A percentile compares a stretch with the other conserved stretches of the same genome.
Conservation (phyloP, 179 eudicot species). For the Spinacia oleracea region DNA sequence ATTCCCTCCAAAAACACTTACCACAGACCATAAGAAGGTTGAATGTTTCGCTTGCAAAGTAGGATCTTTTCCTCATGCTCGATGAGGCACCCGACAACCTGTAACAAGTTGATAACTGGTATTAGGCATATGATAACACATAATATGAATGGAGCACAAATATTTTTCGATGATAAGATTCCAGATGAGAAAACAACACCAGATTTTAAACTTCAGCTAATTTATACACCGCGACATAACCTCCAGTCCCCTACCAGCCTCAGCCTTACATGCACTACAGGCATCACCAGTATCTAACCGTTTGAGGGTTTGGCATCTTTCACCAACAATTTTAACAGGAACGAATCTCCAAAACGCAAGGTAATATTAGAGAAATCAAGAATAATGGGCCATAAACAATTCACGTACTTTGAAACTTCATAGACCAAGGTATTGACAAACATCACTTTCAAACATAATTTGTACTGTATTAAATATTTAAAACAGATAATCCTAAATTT, state of each 20-base stretch:
- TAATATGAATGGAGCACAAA: background rate
- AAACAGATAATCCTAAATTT: background rate
- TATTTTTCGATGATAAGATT: background rate
- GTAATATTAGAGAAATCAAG: background rate
- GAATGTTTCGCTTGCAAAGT: conserved; percentile 90
- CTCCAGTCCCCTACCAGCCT: background rate
- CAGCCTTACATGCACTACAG: background rate
- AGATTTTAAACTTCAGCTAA: background rate
- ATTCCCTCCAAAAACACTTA: conserved; percentile 30
- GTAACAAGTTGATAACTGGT: conserved; percentile 18
- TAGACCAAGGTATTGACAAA: background rate
- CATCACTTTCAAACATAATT: background rate
- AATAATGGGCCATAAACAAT: background rate
- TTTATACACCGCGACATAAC: background rate
- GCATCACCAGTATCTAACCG: background rate
- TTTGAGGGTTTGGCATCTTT: background rate
- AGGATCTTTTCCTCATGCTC: conserved; percentile 90
- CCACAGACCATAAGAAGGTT: conserved; percentile 97
- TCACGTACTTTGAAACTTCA: background rate
- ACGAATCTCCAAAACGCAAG: background rate
- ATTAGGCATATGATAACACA: background rate
- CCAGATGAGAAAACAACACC: background rate
- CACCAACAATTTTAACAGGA: background rate
- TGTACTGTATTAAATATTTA: no score
- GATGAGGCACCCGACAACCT: conserved; percentile 98